Evolutionary conservation across 306 rosid species (phyloP), one percentile per base, ranked within the genome.

Genomic region (Vicia faba): DNA sequence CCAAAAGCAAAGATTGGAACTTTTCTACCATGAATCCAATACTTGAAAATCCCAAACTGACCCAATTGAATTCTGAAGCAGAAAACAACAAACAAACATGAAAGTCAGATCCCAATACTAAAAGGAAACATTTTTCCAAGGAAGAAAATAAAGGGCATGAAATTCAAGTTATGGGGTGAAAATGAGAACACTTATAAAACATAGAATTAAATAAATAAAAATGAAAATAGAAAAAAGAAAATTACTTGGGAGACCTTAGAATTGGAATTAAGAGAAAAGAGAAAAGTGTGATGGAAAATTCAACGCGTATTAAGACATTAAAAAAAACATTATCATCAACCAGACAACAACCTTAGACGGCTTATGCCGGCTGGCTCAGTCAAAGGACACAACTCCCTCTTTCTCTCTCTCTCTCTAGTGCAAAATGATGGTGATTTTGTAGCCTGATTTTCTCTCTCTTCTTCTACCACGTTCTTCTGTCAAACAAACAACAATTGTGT

Each of bases 281-380:
- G 28, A 25, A 67, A 68, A 51, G 68, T 50, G 23, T 64, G 77
- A 60, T 68, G 71, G 84, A 81, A 81, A 48, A 48, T 84, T 79
- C 80, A 83, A 89, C 91, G 96, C 93, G 98, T 75, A 85, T 86
- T 81, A 68, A 77, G 78, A 77, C 43, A 78, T 19, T 59, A 62
- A 75, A 69, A 58, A 76, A 66, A 43, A 60, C 53, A 66, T 69
- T 41, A 71, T 68, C 44, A 58, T 80, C 41, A 68, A 69, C 61
- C 31, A 60, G 57, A 75, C 79, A 50, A 58, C 65, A 69, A 71
- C 69, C 59, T 69, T 58, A 61, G 88, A 75, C 89, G 91, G 89
- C 92, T 79, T 57, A 69, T 66, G 91, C 90, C 95, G 96, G 89
- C 95, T 48, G 31, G 69, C 82, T 69, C 77, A 76, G 92, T 89